Evolutionary conservation across 75 land plant genomes (phyloP).

Genomic region (Larix kaempferi): DNA sequence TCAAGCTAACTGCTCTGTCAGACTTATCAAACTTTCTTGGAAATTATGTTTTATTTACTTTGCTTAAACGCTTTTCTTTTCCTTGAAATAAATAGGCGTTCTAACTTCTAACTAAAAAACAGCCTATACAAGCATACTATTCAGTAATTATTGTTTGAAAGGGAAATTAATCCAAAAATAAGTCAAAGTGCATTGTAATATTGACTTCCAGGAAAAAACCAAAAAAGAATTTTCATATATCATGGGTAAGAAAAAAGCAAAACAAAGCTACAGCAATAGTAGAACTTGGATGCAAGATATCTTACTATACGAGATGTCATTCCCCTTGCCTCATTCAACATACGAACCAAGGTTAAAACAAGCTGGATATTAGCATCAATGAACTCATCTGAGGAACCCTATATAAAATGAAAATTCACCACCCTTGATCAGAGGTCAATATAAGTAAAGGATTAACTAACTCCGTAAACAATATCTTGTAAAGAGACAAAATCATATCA

Average conservation of each 20-base stretch:
- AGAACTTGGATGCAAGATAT: not conserved
- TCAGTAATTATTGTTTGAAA: not conserved
- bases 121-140: not conserved
- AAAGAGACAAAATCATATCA: not conserved
- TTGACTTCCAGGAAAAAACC: not conserved
- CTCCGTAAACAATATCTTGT: not conserved
- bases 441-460: not conserved
- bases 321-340: constrained; percentile 57
- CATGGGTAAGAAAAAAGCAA: not conserved
- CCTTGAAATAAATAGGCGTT: not conserved
- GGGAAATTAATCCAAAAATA: not conserved
- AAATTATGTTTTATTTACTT: not conserved
- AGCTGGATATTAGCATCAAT: constrained; percentile 98
- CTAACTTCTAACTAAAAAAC: too few species aligned
- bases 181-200: not conserved
- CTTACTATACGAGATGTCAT: constrained; percentile 75
- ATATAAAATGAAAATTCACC: constrained; percentile 7
- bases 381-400: constrained; percentile 99
- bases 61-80: not conserved
- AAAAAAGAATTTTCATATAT: not conserved
- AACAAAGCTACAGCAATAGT: not conserved
- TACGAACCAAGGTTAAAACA: constrained; percentile 76
- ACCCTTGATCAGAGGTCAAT: not conserved
- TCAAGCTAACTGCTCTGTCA: not conserved
- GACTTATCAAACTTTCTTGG: not conserved